Evolutionary conservation across 139 green algal species (phyloP).

Genomic region (Chlamydomonas urium): DNA sequence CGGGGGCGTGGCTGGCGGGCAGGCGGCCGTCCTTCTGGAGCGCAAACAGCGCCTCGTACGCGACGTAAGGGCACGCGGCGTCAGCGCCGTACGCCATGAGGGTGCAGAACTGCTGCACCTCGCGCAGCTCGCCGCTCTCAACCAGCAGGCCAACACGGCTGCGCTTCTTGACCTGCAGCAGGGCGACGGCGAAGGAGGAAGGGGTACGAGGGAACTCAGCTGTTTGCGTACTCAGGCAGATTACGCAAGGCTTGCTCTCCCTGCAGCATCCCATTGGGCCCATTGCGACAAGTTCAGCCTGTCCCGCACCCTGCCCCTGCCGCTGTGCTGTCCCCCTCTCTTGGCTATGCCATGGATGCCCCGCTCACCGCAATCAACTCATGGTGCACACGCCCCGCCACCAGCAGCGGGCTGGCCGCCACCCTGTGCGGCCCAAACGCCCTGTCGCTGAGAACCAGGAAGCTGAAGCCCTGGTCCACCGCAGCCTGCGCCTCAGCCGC

Average conservation of each 20-base stretch:
- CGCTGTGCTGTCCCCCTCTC: too few species aligned
- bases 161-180: slow-evolving; percentile 52
- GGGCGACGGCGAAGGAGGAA: too few species aligned
- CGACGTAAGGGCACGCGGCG: slow-evolving; percentile 92
- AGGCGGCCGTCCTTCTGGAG: slow-evolving; percentile 75
- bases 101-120: slow-evolving; percentile 91
- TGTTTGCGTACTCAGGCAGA: too few species aligned
- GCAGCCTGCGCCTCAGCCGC: slow-evolving; percentile 66
- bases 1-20: slow-evolving; percentile 30
- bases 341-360: too few species aligned
- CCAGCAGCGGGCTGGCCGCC: slow-evolving; percentile 78
- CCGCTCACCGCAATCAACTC: slow-evolving; percentile 61
- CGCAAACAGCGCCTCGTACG: slow-evolving; percentile 76
- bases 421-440: slow-evolving; percentile 47
- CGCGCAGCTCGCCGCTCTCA: slow-evolving; percentile 69
- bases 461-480: slow-evolving; percentile 69
- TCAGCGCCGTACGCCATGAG: slow-evolving; percentile 91
- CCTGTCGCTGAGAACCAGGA: slow-evolving; percentile 78
- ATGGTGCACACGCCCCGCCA: slow-evolving; percentile 85
- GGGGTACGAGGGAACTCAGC: too few species aligned
- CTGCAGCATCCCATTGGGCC: too few species aligned
- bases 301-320: too few species aligned
- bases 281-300: too few species aligned
- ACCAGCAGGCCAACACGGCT: slow-evolving; percentile 73
- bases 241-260: too few species aligned